A percentile compares a stretch with the other conserved stretches of the same genome.
Evolutionary conservation across 805 yeast genomes (phyloP).

Genomic region (Yarrowia porcina): DNA sequence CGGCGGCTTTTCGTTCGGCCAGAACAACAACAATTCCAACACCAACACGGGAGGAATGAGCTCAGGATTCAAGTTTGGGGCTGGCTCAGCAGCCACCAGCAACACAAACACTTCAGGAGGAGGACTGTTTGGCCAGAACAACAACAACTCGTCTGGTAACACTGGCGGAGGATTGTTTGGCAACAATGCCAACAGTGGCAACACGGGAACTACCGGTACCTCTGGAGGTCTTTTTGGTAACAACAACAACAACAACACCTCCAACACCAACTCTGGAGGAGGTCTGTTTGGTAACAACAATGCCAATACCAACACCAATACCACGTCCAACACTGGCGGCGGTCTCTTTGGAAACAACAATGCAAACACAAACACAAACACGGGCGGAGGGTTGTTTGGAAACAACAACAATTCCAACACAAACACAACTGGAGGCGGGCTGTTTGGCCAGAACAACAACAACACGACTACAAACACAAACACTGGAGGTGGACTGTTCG

Average conservation of each 20-base stretch:
- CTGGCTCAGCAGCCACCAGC: not conserved
- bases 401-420: not conserved
- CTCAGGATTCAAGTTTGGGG: slow-evolving; percentile 20
- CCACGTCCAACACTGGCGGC: not conserved
- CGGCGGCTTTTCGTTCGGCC: slow-evolving; percentile 20
- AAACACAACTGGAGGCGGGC: not conserved
- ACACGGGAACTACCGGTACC: not conserved
- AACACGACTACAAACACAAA: not conserved
- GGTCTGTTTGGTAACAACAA: slow-evolving; percentile 3
- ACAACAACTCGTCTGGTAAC: not conserved
- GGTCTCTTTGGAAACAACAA: not conserved
- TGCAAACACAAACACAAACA: not conserved
- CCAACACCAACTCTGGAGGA: not conserved
- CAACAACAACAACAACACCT: not conserved
- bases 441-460: slow-evolving; percentile 10
- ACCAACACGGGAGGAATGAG: slow-evolving; percentile 8
- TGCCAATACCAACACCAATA: not conserved
- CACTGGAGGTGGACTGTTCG: slow-evolving; percentile 5
- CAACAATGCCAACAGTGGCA: not conserved
- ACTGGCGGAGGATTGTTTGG: slow-evolving; percentile 14
- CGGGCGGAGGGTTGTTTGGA: slow-evolving; percentile 5
- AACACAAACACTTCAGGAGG: slow-evolving; percentile 1
- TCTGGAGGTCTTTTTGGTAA: slow-evolving; percentile 7
- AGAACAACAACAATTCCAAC: slow-evolving; percentile 19
- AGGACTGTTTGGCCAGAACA: slow-evolving; percentile 5